These are phyloP conservation scores for Penicillium sp. DNA, from an alignment of 2,329 filamentous ascomycete genomes.

Conservation along the genomic window DNA sequence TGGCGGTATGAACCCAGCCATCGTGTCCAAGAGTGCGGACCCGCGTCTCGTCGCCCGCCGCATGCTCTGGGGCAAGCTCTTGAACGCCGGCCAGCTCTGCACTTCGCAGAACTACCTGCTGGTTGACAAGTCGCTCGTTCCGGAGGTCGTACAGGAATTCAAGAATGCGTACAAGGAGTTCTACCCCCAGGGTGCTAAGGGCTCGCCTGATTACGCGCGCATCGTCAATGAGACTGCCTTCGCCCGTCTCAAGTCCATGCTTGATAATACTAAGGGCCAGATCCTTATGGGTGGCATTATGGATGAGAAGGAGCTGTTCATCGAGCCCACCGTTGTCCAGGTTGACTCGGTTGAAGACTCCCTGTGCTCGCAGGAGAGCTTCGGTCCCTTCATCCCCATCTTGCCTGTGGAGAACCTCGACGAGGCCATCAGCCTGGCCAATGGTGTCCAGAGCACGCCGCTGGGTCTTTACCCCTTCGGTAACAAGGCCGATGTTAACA, in stretches of 20 bases:
- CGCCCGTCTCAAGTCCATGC: slow-evolving; percentile 80
- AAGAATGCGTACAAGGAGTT: slow-evolving; percentile 71
- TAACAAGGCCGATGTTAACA: slow-evolving; percentile 71
- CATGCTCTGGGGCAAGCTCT: slow-evolving; percentile 82
- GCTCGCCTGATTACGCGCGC: slow-evolving; percentile 73
- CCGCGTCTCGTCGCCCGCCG: slow-evolving; percentile 76
- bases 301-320: slow-evolving; percentile 77
- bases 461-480: slow-evolving; percentile 85
- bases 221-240: slow-evolving; percentile 82
- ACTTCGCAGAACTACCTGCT: slow-evolving; percentile 91
- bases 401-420: slow-evolving; percentile 77
- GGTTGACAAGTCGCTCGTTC: slow-evolving; percentile 71
- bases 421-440: slow-evolving; percentile 78
- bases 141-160: slow-evolving; percentile 71
- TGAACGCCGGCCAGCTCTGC: slow-evolving; percentile 89
- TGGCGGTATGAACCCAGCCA: slow-evolving; percentile 87
- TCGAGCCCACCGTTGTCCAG: slow-evolving; percentile 90
- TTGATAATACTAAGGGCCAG: slow-evolving; percentile 79
- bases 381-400: slow-evolving; percentile 88
- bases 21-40: slow-evolving; percentile 82
- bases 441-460: slow-evolving; percentile 78
- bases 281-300: slow-evolving; percentile 83
- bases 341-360: slow-evolving; percentile 73
- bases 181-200: slow-evolving; percentile 77
- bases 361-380: slow-evolving; percentile 80